These are phyloP conservation scores for Daldinia concentrica DNA, from an alignment of 495 filamentous ascomycete species.

Conservation along the genomic window DNA sequence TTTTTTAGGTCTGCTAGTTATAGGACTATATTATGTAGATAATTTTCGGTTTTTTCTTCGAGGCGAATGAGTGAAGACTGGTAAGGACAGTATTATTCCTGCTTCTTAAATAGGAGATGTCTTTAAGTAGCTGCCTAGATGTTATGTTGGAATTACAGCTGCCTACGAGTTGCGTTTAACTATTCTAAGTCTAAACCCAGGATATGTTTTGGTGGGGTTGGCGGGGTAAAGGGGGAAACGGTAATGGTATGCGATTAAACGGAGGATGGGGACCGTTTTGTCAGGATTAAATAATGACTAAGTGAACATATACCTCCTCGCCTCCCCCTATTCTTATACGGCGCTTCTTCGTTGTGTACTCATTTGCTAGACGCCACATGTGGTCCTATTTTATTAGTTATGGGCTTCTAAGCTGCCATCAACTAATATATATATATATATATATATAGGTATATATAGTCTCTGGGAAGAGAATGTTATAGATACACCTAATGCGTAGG, in stretches of 20 bases:
- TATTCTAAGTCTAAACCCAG: constrained; percentile 18
- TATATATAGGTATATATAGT: too few species aligned
- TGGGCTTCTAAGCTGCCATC: too few species aligned
- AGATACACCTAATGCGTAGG: too few species aligned
- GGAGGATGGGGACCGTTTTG: neutral
- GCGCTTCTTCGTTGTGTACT: neutral
- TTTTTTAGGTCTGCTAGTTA: constrained; percentile 11
- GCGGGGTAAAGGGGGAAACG: constrained; percentile 37
- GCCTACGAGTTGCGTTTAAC: neutral
- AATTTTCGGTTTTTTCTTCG: neutral
- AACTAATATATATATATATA: too few species aligned
- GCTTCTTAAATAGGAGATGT: constrained; percentile 11
- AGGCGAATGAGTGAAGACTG: neutral
- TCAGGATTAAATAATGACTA: neutral
- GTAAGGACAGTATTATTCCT: neutral
- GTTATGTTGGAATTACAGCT: neutral
- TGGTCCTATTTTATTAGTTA: too few species aligned
- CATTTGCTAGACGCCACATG: too few species aligned
- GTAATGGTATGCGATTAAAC: constrained; percentile 17
- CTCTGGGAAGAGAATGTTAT: too few species aligned
- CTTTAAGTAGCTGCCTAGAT: constrained; percentile 37
- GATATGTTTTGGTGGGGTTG: constrained; percentile 50
- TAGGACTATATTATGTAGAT: neutral
- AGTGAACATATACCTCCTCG: neutral
- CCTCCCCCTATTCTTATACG: neutral